Base-by-base conservation (phyloP, 306 rosid species). In the Quercus suber region DNA sequence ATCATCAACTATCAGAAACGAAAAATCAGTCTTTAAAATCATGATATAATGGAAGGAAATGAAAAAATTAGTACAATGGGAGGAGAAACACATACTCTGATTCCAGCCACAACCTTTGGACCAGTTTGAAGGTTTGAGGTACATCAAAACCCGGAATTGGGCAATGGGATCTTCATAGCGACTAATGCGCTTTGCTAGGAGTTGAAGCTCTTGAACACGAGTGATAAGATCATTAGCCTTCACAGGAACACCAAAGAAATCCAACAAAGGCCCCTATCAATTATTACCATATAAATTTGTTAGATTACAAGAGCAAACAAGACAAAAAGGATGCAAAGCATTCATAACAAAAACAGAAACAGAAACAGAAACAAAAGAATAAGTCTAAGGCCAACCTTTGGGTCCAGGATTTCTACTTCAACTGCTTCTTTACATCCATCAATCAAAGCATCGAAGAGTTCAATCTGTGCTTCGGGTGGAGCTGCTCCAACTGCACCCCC, bases 41-140 rank as follows among this genome's bases (percentile, higher is more conserved):
- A 79, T 70, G 82, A 74, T 59, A 8, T 21, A 51, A 23, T 9
- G 17, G 69, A 67, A 15, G 45, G 27, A 70, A 23, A 15, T 23
- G 4, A 18, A 20, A 49, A 5, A 2, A 37, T 11, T 73, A 20
- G 68, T 77, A 77, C 74, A 55, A 25, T 65, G n/a, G 37, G 74
- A 83, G 49, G 74, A 84, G 71, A 72, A 80, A 76, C 43, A 89
- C 99, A 59, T 96, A 96, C 99, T 81, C 80, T 90, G 98, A 89
- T 96, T 96, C 99, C 99, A 96, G 71, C 99, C 99, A 77, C 99
- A 96, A 73, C 99, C 99, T 88, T 96, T 96, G 7, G 99, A 93
- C 99, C 99, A 96, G 81, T 92, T 96, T 81, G 99, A 84, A 86
- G 98, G 99, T 73, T 96, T 96, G 75, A 96, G 94, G 83, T 90